Evolutionary conservation across 805 yeast genomes (phyloP).

Genomic region (Wickerhamomyces hampshirensis): DNA sequence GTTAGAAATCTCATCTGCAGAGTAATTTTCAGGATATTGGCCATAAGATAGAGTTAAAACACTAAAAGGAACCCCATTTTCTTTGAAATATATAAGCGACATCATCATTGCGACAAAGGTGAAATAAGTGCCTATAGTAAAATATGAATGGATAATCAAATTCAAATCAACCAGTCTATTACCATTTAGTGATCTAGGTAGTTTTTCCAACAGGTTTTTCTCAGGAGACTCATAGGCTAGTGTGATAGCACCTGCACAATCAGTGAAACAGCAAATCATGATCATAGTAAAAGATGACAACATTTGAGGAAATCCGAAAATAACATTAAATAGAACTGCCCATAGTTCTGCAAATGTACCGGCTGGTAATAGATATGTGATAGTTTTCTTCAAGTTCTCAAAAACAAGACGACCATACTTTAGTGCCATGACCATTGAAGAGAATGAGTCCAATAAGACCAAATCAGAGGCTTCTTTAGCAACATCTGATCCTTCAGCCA

Average conservation of each 20-base stretch:
- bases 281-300: conserved; percentile 45
- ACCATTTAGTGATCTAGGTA: conserved; percentile 38
- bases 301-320: conserved; percentile 46
- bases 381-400: conserved; percentile 43
- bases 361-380: conserved; percentile 47
- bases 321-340: conserved; percentile 42
- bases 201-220: conserved; percentile 34
- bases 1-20: conserved; percentile 22
- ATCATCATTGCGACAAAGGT: conserved; percentile 37
- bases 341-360: conserved; percentile 47
- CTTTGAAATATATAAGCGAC: conserved; percentile 33
- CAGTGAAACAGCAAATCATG: conserved; percentile 44
- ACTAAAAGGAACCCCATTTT: conserved; percentile 32
- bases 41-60: conserved; percentile 35
- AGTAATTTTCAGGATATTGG: conserved; percentile 18
- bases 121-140: conserved; percentile 37
- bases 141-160: conserved; percentile 38
- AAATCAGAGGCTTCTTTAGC: conserved; percentile 24
- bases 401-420: conserved; percentile 42
- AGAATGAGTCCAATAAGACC: conserved; percentile 21
- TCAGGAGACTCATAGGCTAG: conserved; percentile 42
- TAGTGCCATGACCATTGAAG: conserved; percentile 34
- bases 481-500: conserved; percentile 35
- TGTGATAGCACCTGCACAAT: conserved; percentile 39
- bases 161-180: conserved; percentile 37